Evolutionary conservation across 768 basidiomycete species (phyloP), one percentile per base, ranked within the genome.

Genomic region (Pisolithus sp.): DNA sequence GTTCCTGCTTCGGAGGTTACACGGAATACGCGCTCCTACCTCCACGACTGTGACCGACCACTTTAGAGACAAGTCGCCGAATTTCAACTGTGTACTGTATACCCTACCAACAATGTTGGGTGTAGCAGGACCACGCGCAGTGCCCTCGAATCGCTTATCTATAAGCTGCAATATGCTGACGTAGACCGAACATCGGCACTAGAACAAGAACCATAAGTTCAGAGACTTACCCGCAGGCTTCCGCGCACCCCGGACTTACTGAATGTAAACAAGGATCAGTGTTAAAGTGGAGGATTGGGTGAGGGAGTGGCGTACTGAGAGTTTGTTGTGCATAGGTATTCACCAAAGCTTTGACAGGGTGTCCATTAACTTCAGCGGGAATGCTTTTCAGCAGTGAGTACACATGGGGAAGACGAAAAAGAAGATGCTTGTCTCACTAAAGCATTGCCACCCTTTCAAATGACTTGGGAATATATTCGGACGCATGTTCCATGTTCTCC

Each of bases 391-490:
- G 26, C 3, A 41, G 18, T 44, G 15, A 44, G 43, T 15, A 44
- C 26, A 7, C 43, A 13, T 3, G 13, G 26, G 23, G 24, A 44
- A 44, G 12, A 28, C 10, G 17, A 18, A 44, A 7, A 15, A 31
- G 37, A 49, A 57, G 15, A 12, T 6, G 9, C 18, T 43, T 26
- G 24, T 78, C 87, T 68, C 64, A 93, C 89, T 95, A 99, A 50
- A 99, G 86, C 95, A 99, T 99, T 2, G 82, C 86, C 30, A 99
- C 95, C 54, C 84, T 78, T 17, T 91, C 95, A 68, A 99, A 98
- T 50, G 82, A 79, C 70, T 98, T 95, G 0, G 95, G 95, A 7
- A 83, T 86, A 58, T 89, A 91, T 66, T 97, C 95, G 56, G 96
- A 73, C 7, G 96, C 95, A 70, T 96, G 91, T 53, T 88, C 82